A percentile compares a stretch with the other conserved stretches of the same genome.
phyloP scores from a whole-genome alignment of 139 green algal genomes.

The Mesostigma viride region DNA sequence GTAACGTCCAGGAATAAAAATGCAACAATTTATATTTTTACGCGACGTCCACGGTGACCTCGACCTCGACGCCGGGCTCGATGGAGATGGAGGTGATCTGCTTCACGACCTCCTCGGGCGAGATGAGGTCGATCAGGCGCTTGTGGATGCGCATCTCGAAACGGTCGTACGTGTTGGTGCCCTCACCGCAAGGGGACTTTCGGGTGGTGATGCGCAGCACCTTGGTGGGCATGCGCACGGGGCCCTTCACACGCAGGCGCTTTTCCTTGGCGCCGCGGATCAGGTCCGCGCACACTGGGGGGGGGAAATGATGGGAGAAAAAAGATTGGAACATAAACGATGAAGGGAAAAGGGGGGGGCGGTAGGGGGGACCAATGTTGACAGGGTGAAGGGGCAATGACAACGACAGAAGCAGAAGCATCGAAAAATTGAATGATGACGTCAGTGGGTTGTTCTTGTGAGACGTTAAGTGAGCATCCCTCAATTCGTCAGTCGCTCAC shows the following conservation, averaged over 20 bases:
- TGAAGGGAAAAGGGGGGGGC: background rate
- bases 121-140: conserved; percentile 96
- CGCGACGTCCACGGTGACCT: conserved; percentile 60
- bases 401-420: conserved; percentile 1
- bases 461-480: background rate
- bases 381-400: background rate
- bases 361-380: too few relatives aligned
- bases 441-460: background rate
- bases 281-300: conserved; percentile 86
- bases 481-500: too few relatives aligned
- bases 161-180: conserved; percentile 97
- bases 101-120: conserved; percentile 94
- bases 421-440: background rate
- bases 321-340: conserved; percentile 23
- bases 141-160: conserved; percentile 99
- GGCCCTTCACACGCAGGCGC: conserved; percentile 88
- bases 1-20: too few relatives aligned
- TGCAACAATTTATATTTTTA: too few relatives aligned
- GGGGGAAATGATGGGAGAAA: conserved; percentile 15
- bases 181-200: conserved; percentile 96
- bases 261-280: conserved; percentile 97
- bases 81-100: conserved; percentile 98
- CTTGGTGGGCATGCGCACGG: conserved; percentile 97
- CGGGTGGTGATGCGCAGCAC: conserved; percentile 89
- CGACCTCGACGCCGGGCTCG: conserved; percentile 95